These are phyloP conservation scores for Phytophthora melonis DNA, from an alignment of 352 stramenopile species.

Conservation along the genomic window DNA sequence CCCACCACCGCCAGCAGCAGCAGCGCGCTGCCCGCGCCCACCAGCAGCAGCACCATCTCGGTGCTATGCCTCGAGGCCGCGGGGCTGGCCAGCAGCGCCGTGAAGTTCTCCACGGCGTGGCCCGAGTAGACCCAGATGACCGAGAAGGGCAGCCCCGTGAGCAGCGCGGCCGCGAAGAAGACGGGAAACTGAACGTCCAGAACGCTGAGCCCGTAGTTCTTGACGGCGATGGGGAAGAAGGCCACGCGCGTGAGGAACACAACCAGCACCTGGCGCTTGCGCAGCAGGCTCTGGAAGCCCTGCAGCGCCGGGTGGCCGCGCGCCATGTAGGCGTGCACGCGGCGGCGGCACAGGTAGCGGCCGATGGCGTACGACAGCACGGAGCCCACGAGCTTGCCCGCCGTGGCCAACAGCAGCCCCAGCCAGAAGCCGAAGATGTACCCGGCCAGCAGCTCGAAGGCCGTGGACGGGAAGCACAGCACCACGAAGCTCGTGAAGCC, in stretches of 20 bases:
- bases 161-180: conserved; percentile 69
- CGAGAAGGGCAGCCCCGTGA: conserved; percentile 77
- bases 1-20: conserved; percentile 70
- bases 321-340: conserved; percentile 74
- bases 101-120: conserved; percentile 71
- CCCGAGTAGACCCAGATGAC: conserved; percentile 84
- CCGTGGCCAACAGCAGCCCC: conserved; percentile 64
- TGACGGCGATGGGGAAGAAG: conserved; percentile 88
- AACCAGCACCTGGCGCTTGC: conserved; percentile 71
- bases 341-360: conserved; percentile 66
- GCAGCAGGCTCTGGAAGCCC: conserved; percentile 71
- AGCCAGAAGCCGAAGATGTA: conserved; percentile 87
- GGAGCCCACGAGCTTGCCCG: conserved; percentile 75
- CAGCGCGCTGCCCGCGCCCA: conserved; percentile 63
- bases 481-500: conserved; percentile 63
- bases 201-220: conserved; percentile 89
- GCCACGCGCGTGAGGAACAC: conserved; percentile 84
- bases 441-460: conserved; percentile 79
- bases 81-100: conserved; percentile 53
- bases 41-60: conserved; percentile 61
- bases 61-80: conserved; percentile 52
- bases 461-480: conserved; percentile 78
- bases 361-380: conserved; percentile 77
- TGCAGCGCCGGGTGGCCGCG: conserved; percentile 75
- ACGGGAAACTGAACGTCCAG: conserved; percentile 75